A percentile compares a stretch with the other conserved stretches of the same genome.
Evolutionary conservation across 2,329 filamentous ascomycete species (phyloP).

Genomic region (Alternaria incomplexa): DNA sequence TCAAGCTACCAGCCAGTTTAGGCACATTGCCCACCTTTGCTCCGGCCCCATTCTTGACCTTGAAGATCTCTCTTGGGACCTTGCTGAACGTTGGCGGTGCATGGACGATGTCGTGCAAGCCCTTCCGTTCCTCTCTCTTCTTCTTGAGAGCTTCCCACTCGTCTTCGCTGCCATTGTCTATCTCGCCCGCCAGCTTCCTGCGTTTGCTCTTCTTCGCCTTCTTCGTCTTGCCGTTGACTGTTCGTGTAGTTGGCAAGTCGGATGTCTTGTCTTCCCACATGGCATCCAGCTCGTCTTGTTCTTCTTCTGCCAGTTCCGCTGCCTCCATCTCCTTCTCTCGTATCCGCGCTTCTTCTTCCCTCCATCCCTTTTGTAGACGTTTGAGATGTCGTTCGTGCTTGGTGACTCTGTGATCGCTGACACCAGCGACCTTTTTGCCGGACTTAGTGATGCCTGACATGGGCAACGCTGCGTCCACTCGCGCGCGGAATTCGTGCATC

Average conservation of each 20-base stretch:
- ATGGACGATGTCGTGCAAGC: constrained; percentile 66
- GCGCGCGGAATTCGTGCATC: constrained; percentile 78
- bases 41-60: constrained; percentile 67
- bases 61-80: constrained; percentile 67
- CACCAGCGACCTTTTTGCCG: constrained; percentile 68
- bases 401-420: constrained; percentile 71
- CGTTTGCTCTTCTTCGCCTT: constrained; percentile 58
- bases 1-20: constrained; percentile 71
- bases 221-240: constrained; percentile 55
- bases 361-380: constrained; percentile 65
- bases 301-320: constrained; percentile 68
- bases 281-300: constrained; percentile 67
- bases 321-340: constrained; percentile 81
- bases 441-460: constrained; percentile 69
- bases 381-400: constrained; percentile 82
- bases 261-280: constrained; percentile 68
- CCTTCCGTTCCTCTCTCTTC: constrained; percentile 61
- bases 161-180: constrained; percentile 68
- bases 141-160: constrained; percentile 77
- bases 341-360: constrained; percentile 59
- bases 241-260: constrained; percentile 59
- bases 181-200: constrained; percentile 57
- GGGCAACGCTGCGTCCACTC: constrained; percentile 85
- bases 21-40: constrained; percentile 74
- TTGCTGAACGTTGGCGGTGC: constrained; percentile 77